Percentiles rank a stretch among this genome's conserved stretches.
Conservation (phyloP, 2,329 filamentous ascomycete genomes). For the Fusarium lateritium region DNA sequence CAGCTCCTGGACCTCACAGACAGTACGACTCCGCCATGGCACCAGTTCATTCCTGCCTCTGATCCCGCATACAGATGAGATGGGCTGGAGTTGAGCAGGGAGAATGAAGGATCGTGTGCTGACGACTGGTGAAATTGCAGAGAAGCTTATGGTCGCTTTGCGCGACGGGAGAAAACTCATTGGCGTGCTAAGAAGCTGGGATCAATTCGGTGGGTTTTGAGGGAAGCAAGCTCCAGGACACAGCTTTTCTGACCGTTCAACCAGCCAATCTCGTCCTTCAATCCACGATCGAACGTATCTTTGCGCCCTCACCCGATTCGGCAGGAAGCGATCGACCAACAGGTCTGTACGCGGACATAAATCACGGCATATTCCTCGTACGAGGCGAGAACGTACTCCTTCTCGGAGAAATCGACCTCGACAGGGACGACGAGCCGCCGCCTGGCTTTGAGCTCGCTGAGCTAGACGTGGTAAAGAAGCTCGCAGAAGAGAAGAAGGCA, state of each 20-base stretch:
- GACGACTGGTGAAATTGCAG: constrained; percentile 63
- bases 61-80: constrained; percentile 11
- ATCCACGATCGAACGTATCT: constrained; percentile 91
- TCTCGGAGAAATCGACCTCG: constrained; percentile 95
- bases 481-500: constrained; percentile 80
- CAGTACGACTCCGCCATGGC: constrained; percentile 73
- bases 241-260: constrained; percentile 25
- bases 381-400: constrained; percentile 97
- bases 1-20: constrained; percentile 97
- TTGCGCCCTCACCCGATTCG: constrained; percentile 68
- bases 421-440: constrained; percentile 90
- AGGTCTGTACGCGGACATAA: constrained; percentile 84
- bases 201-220: constrained; percentile 86
- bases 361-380: constrained; percentile 90
- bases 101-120: constrained; percentile 46
- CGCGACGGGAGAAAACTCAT: constrained; percentile 95
- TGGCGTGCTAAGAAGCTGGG: constrained; percentile 94
- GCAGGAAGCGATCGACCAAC: constrained; percentile 55
- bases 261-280: constrained; percentile 95
- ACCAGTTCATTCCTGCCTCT: constrained; percentile 23
- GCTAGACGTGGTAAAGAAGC: constrained; percentile 76
- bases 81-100: constrained; percentile 4
- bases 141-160: constrained; percentile 93
- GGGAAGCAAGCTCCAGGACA: background rate
- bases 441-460: constrained; percentile 79